Evolutionary conservation across 2,329 filamentous ascomycete species (phyloP).

Genomic region (Rachicladosporium sp.): DNA sequence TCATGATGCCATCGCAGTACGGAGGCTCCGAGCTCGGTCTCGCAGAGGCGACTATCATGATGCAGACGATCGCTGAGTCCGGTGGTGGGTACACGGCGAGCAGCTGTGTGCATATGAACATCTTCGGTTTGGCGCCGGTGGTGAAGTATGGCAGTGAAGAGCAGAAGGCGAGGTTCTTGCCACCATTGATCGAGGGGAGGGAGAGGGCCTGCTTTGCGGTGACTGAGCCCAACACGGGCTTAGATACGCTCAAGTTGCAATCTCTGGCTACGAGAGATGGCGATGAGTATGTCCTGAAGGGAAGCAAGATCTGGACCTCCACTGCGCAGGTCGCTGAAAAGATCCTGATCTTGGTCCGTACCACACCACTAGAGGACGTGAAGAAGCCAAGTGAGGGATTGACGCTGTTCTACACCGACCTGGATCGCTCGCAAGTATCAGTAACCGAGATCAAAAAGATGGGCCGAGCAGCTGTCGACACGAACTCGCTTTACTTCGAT

Average conservation of each 20-base stretch:
- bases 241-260: slow-evolving; percentile 31
- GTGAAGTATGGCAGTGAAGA: slow-evolving; percentile 33
- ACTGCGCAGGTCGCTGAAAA: slow-evolving; percentile 34
- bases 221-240: slow-evolving; percentile 32
- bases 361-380: slow-evolving; percentile 29
- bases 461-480: slow-evolving; percentile 33
- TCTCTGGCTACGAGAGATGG: slow-evolving; percentile 24
- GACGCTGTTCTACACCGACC: slow-evolving; percentile 34
- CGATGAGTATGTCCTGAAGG: slow-evolving; percentile 26
- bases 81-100: slow-evolving; percentile 33
- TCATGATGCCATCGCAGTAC: slow-evolving; percentile 31
- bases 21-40: slow-evolving; percentile 31
- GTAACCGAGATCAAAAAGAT: slow-evolving; percentile 36
- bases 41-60: slow-evolving; percentile 34
- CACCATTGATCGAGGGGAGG: slow-evolving; percentile 28
- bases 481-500: slow-evolving; percentile 34
- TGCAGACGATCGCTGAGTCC: slow-evolving; percentile 36
- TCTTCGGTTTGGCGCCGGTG: slow-evolving; percentile 35
- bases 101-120: slow-evolving; percentile 36
- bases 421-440: slow-evolving; percentile 25
- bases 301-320: slow-evolving; percentile 35
- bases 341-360: slow-evolving; percentile 31
- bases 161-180: slow-evolving; percentile 29
- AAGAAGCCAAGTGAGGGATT: slow-evolving; percentile 31
- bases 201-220: slow-evolving; percentile 33